Conservation (phyloP, 805 yeast species). For the Nakazawaea ishiwadae region DNA sequence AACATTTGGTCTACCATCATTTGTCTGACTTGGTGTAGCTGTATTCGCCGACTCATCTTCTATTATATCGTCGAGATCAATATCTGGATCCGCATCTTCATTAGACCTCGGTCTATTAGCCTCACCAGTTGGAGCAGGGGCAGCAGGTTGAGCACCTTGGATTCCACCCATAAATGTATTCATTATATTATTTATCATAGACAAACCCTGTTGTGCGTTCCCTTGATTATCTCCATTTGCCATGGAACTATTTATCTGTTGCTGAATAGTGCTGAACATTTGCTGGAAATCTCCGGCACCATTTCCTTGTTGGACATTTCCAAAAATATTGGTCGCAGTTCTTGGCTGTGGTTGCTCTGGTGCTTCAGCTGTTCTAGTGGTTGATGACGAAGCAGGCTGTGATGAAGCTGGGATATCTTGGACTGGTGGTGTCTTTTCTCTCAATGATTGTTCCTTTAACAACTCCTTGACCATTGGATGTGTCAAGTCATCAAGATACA, state of each 20-base stretch:
- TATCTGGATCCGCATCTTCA: constrained; percentile 5
- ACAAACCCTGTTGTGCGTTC: neutral
- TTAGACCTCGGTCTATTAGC: neutral
- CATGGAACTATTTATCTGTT: neutral
- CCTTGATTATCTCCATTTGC: neutral
- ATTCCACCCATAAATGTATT: neutral
- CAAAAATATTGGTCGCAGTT: too few relatives aligned
- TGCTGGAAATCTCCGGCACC: neutral
- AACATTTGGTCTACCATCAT: neutral
- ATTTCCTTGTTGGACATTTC: neutral
- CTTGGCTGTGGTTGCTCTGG: neutral
- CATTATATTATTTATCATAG: neutral
- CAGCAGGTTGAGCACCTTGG: neutral
- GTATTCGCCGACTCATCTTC: constrained; percentile 1
- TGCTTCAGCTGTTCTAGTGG: neutral
- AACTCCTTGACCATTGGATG: neutral
- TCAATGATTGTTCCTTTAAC: neutral
- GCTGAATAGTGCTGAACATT: neutral
- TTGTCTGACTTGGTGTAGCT: neutral
- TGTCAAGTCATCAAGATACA: constrained; percentile 22
- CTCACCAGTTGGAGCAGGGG: neutral
- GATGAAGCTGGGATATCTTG: too few relatives aligned
- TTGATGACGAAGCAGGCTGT: neutral
- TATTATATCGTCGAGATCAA: constrained; percentile 7
- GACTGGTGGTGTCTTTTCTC: too few relatives aligned